Evolutionary conservation across 371 early-diverging fungal species (phyloP), one percentile per base, ranked within the genome.

Genomic region (Mucor plumbeus): DNA sequence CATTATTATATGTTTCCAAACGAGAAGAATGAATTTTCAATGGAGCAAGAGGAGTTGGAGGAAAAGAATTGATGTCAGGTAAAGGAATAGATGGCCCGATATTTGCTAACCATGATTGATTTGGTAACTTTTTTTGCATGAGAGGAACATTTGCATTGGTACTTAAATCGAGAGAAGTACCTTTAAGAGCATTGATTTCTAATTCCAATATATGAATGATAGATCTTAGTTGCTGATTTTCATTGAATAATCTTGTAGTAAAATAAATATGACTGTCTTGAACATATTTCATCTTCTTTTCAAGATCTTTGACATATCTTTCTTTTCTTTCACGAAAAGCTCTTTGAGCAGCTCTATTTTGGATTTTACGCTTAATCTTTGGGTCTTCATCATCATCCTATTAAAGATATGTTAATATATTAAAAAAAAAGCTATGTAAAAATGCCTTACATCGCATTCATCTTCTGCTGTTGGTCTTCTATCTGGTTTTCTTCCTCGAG

Each of bases 301-400:
- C 91, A 0, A 92, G 77, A 13, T 85, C 74, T 68, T 82, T 77
- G 33, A 90, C 81, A 64, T 89, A 84, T 47, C 76, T 67, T 58
- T 89, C 87, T 59, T 85, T 85, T 58, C 90, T 82, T 61, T 90
- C 87, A 34, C 90, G 71, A 69, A 90, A 90, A 6, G 90, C 90
- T 13, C 90, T 76, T 74, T 90, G 90, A 3, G 90, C 90, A 7
- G 87, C 90, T 44, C 90, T 70, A 63, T 90, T 90, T 73, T 90
- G 90, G 3, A 86, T 90, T 34, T 86, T 86, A 40, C 90, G 87
- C 73, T 85, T 87, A 39, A 68, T 39, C 21, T 71, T 67, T 21
- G 41, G 61, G 19, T 74, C 71, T 58, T 69, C 60, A 15, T 48
- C 57, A 14, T 69, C 47, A 26, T 68, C 21, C 62, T 48, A 36